phyloP scores from a whole-genome alignment of 2,329 filamentous ascomycete species.

The Monosporascus ibericus region DNA sequence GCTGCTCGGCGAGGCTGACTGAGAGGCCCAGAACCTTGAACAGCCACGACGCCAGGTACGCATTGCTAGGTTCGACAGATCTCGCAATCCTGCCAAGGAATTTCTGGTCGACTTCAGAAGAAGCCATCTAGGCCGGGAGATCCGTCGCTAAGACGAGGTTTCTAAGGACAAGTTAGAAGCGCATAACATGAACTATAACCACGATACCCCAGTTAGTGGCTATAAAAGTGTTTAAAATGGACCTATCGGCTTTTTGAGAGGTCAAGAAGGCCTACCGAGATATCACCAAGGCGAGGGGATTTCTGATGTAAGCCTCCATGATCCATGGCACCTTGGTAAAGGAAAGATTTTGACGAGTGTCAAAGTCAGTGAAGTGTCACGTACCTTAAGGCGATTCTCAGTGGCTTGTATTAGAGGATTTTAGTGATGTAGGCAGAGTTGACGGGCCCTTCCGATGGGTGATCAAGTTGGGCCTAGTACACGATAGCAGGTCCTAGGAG shows the following conservation, averaged over 20 bases:
- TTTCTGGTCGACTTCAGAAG: constrained; percentile 95
- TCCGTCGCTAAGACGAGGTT: neutral
- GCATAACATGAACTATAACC: neutral
- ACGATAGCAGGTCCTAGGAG: no score
- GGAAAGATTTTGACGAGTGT: neutral
- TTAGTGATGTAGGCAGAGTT: no score
- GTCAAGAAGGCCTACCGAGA: neutral
- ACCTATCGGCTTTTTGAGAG: neutral
- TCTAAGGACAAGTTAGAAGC: constrained; percentile 6
- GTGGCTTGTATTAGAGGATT: no score
- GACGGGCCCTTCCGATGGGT: no score
- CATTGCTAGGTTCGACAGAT: constrained; percentile 69
- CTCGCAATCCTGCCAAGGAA: constrained; percentile 86
- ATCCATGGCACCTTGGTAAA: neutral
- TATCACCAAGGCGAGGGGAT: neutral
- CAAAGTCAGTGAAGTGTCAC: neutral
- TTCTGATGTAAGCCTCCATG: no score
- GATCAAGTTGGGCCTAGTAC: no score
- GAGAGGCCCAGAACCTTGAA: constrained; percentile 91
- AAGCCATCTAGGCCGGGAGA: constrained; percentile 62
- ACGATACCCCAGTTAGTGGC: neutral
- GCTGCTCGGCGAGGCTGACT: constrained; percentile 76
- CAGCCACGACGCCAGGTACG: constrained; percentile 72
- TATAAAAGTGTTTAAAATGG: neutral
- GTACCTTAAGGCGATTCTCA: neutral